Evolutionary conservation across 306 rosid genomes (phyloP), one percentile per base, ranked within the genome.

Genomic region (Calophaca sinica): DNA sequence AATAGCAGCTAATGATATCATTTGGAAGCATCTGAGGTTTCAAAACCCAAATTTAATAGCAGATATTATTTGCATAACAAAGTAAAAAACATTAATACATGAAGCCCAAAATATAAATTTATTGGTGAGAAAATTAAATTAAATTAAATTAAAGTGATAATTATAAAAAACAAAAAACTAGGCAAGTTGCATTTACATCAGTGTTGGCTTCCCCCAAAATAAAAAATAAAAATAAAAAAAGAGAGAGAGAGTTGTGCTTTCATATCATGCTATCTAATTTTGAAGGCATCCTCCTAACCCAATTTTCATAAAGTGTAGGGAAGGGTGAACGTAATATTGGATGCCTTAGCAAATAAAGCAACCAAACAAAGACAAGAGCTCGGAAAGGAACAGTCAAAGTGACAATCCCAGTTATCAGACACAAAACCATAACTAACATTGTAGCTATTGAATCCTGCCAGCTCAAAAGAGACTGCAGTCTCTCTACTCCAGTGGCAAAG

Each of bases 361-460:
- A 29, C 55, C 42, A 70, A 54, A 67, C 2, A 50, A 2, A 1
- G 2, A 38, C 10, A 36, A 77, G 5, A 38, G 2, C 0, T 70
- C 35, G 45, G 9, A 80, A 65, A 45, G 86, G 74, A 64, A 74
- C 9, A n/a, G 14, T 7, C 57, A 48, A 73, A 68, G 75, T 54
- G 26, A 73, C 66, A 36, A 84, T 12, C 66, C 80, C 81, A 46
- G 5, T 39, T 39, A 84, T 3, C 5, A 80, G 71, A 74, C 70
- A 82, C 70, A 77, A 41, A 58, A 49, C 11, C 75, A 87, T 69
- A 53, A 71, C 49, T 6, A 84, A 13, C 11, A 49, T 6, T 9
- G 91, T 82, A 35, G 84, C 82, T 55, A 39, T 54, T 55, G 85
- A 74, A 77, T 82, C 88, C 69, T 86, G 77, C 85, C 84, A 84